Conservation (phyloP, 2,329 filamentous ascomycete genomes). For the Dryadomyces sulphureus region DNA sequence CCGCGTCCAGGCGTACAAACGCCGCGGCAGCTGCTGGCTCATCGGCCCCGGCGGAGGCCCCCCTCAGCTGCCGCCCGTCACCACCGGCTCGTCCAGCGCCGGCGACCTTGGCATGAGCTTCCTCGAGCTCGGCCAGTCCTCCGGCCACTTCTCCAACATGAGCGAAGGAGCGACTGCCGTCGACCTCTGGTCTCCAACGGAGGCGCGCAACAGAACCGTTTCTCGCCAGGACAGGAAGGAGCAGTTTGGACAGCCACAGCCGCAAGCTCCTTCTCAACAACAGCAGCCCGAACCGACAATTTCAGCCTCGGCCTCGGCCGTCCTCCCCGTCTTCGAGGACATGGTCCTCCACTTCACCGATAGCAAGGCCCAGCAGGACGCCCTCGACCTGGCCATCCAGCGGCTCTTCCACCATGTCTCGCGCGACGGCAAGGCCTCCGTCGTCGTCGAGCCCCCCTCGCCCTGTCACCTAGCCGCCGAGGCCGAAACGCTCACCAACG, state of each 20-base stretch:
- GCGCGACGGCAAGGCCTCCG: neutral
- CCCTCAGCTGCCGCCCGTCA: no score
- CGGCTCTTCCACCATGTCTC: constrained; percentile 22
- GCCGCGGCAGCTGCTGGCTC: no score
- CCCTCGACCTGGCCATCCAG: constrained; percentile 31
- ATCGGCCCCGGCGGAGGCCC: no score
- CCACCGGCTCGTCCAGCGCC: neutral
- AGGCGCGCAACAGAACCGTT: no score
- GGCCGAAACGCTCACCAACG: no score
- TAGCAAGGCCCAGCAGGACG: constrained; percentile 19
- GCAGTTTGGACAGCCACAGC: no score
- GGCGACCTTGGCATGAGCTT: neutral
- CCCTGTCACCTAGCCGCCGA: no score
- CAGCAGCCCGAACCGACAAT: neutral
- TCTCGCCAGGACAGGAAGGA: no score
- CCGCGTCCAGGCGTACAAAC: no score
- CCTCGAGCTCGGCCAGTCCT: neutral
- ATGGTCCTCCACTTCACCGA: constrained; percentile 39
- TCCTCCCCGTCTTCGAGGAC: constrained; percentile 40
- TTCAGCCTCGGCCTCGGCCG: constrained; percentile 18
- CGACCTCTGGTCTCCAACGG: neutral
- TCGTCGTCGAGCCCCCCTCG: neutral
- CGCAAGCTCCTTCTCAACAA: no score
- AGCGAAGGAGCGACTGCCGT: neutral
- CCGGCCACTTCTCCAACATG: neutral